Conservation (phyloP, 768 basidiomycete genomes). For the Boletellus ananas region DNA sequence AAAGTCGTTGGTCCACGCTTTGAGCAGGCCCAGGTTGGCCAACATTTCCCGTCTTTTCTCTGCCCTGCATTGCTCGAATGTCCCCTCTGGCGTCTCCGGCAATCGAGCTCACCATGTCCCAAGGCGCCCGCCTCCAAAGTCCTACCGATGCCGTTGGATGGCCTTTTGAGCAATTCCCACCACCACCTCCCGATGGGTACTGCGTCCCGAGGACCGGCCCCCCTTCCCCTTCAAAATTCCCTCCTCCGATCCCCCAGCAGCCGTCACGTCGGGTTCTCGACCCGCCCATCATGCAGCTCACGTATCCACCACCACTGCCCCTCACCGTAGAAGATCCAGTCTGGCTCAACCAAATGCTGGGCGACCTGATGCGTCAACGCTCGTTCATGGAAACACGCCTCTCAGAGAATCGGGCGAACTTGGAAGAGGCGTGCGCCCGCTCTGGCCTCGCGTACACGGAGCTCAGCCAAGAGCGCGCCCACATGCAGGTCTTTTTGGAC, state of each 20-base stretch:
- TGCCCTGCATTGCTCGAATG: neutral
- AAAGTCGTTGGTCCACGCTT: neutral
- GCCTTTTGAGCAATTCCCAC: constrained; percentile 29
- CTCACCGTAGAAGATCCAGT: constrained; percentile 23
- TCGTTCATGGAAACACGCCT: constrained; percentile 16
- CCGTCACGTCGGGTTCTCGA: constrained; percentile 10
- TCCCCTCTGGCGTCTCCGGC: constrained; percentile 4
- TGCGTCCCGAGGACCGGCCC: constrained; percentile 24
- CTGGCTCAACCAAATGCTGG: constrained; percentile 27
- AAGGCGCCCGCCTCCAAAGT: neutral
- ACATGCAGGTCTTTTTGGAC: constrained; percentile 26
- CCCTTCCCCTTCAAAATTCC: constrained; percentile 17
- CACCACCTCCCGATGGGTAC: constrained; percentile 24
- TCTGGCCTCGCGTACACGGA: constrained; percentile 26
- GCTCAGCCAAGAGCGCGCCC: constrained; percentile 18
- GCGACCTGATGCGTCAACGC: constrained; percentile 26
- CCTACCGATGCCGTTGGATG: constrained; percentile 11
- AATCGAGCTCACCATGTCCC: neutral
- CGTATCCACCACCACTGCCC: constrained; percentile 27
- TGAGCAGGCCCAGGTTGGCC: too few species aligned
- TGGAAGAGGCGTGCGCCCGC: constrained; percentile 22
- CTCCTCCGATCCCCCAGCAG: constrained; percentile 1
- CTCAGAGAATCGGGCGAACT: constrained; percentile 15
- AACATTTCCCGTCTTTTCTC: neutral
- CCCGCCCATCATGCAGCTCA: constrained; percentile 28